phyloP scores from a whole-genome alignment of 148 eudicot species.

The Arbutus unedo region DNA sequence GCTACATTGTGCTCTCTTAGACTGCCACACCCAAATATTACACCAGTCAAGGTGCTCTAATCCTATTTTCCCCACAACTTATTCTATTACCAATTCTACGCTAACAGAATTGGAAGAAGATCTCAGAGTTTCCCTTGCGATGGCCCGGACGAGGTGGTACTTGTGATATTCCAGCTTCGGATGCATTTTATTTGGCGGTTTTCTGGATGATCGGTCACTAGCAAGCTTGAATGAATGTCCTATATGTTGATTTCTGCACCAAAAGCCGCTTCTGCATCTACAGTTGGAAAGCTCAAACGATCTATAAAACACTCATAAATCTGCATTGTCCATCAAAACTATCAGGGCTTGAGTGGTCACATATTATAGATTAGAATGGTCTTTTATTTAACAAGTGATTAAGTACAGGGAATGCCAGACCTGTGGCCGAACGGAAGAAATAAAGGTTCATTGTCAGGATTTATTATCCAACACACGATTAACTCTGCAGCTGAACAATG shows the following conservation, averaged over 20 bases:
- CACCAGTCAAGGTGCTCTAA: neutral
- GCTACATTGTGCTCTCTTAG: neutral
- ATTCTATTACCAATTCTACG: neutral
- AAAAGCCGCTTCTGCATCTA: slow-evolving; percentile 87
- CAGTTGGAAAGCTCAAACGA: slow-evolving; percentile 67
- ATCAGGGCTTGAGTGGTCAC: neutral
- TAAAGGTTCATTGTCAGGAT: slow-evolving; percentile 93
- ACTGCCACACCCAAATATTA: neutral
- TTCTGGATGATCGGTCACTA: slow-evolving; percentile 67
- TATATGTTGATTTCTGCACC: slow-evolving; percentile 73
- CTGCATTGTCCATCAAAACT: slow-evolving; percentile 38
- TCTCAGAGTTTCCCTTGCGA: too few species aligned
- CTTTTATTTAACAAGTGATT: neutral
- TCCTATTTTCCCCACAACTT: neutral
- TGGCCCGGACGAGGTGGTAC: too few species aligned
- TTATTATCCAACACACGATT: slow-evolving; percentile 82
- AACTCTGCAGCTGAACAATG: slow-evolving; percentile 95
- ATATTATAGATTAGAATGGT: neutral
- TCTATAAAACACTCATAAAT: slow-evolving; percentile 76
- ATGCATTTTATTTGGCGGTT: too few species aligned
- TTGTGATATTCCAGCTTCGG: too few species aligned
- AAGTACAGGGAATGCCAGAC: slow-evolving; percentile 28
- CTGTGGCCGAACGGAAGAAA: slow-evolving; percentile 80
- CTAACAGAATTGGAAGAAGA: neutral
- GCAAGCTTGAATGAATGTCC: slow-evolving; percentile 88